These are phyloP conservation scores for Nepenthes gracilis DNA, from an alignment of 148 eudicot species.

Conservation along the genomic window DNA sequence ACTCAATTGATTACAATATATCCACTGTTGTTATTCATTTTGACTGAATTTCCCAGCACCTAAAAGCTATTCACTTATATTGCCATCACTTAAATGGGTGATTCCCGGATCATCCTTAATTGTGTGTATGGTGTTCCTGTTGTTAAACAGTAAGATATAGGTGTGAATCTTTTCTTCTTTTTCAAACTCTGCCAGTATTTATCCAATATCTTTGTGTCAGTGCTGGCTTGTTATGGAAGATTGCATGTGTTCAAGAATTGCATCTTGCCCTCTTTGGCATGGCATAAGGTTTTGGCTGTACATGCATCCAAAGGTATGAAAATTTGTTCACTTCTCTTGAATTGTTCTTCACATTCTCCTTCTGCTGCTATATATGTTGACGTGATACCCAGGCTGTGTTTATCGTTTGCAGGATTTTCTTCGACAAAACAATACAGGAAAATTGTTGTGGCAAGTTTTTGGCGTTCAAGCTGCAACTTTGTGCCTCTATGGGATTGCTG, in stretches of 20 bases:
- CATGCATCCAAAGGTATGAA: constrained; percentile 95
- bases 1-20: too few relatives aligned
- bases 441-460: constrained; percentile 94
- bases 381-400: neutral
- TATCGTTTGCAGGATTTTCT: constrained; percentile 61
- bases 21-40: neutral
- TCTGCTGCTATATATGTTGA: neutral
- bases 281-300: constrained; percentile 80
- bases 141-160: too few relatives aligned
- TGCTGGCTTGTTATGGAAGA: constrained; percentile 91
- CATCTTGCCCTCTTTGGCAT: constrained; percentile 44
- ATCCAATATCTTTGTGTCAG: constrained; percentile 15
- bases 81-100: too few relatives aligned
- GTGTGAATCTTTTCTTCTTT: neutral
- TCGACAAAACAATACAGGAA: constrained; percentile 95
- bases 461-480: constrained; percentile 81
- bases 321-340: neutral
- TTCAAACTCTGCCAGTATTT: neutral
- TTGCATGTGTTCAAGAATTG: constrained; percentile 75
- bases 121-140: too few relatives aligned
- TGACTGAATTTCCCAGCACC: neutral
- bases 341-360: neutral
- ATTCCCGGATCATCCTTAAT: too few relatives aligned
- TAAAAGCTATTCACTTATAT: too few relatives aligned
- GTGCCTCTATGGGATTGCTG: constrained; percentile 78